phyloP scores from a whole-genome alignment of 2,329 filamentous ascomycete species.

The Fusarium sp. region DNA sequence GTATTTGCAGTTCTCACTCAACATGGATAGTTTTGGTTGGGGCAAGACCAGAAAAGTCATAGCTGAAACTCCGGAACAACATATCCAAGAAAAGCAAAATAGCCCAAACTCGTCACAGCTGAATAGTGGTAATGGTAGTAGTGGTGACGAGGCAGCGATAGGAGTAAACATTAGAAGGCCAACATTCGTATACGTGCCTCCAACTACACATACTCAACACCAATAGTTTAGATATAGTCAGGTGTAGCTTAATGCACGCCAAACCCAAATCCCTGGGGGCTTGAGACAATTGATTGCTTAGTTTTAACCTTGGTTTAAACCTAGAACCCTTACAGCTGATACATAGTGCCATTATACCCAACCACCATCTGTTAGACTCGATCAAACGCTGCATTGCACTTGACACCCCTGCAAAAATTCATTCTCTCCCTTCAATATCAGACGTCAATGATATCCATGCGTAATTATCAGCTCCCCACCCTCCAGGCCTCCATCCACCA shows the following conservation, averaged over 20 bases:
- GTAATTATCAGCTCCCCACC: not conserved
- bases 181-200: constrained; percentile 17
- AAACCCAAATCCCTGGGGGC: not conserved
- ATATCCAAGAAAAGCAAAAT: constrained; percentile 9
- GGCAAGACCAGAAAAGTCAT: constrained; percentile 42
- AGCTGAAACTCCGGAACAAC: constrained; percentile 8
- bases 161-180: not conserved
- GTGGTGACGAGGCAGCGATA: not conserved
- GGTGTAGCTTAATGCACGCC: not conserved
- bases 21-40: constrained; percentile 45
- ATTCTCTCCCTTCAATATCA: not conserved
- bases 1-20: constrained; percentile 42
- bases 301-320: not conserved
- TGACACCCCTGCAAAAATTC: not conserved
- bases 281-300: not conserved
- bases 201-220: not conserved
- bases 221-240: not conserved
- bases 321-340: not conserved
- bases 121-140: not conserved
- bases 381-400: not conserved
- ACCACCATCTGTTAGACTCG: not conserved
- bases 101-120: not conserved
- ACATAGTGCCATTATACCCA: not conserved
- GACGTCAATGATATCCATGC: not conserved
- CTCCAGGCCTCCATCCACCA: too few relatives aligned